These are phyloP conservation scores for Hansenula anomala DNA, from an alignment of 1,139 yeast species.

Conservation along the genomic window DNA sequence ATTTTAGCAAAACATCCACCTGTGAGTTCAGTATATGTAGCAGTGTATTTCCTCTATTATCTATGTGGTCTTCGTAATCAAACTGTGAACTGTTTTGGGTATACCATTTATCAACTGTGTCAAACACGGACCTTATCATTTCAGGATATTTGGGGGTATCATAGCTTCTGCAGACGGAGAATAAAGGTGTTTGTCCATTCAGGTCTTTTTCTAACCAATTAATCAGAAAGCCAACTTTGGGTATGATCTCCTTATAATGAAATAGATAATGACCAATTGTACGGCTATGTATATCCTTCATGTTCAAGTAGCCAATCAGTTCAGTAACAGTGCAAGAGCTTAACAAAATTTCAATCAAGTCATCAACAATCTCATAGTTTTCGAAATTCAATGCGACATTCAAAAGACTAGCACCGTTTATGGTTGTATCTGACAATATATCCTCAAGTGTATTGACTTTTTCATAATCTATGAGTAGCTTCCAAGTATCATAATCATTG, in stretches of 20 bases:
- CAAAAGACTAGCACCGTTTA: slow-evolving; percentile 50
- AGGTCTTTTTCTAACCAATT: slow-evolving; percentile 71
- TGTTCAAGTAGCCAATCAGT: slow-evolving; percentile 44
- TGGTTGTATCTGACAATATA: slow-evolving; percentile 56
- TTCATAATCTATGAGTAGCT: slow-evolving; percentile 40
- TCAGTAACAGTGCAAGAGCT: slow-evolving; percentile 41
- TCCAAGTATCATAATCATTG: slow-evolving; percentile 39
- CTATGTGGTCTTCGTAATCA: slow-evolving; percentile 58
- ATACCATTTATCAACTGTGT: slow-evolving; percentile 41
- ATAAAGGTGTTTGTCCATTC: slow-evolving; percentile 75
- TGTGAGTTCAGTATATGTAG: slow-evolving; percentile 61
- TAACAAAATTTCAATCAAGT: slow-evolving; percentile 42
- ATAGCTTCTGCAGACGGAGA: slow-evolving; percentile 72
- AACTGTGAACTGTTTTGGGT: slow-evolving; percentile 25
- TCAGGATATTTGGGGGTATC: slow-evolving; percentile 63
- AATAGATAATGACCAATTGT: slow-evolving; percentile 73
- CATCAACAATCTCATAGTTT: slow-evolving; percentile 40
- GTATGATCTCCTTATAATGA: slow-evolving; percentile 50
- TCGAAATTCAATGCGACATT: slow-evolving; percentile 57
- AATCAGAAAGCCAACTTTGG: slow-evolving; percentile 49
- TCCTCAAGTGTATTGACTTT: slow-evolving; percentile 60
- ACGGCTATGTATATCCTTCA: slow-evolving; percentile 47
- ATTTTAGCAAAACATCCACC: slow-evolving; percentile 37
- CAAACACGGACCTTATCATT: slow-evolving; percentile 44
- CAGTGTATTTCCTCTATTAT: slow-evolving; percentile 67